Evolutionary conservation across 2,329 filamentous ascomycete genomes (phyloP).

Genomic region (Phaeosphaeriaceae sp.): DNA sequence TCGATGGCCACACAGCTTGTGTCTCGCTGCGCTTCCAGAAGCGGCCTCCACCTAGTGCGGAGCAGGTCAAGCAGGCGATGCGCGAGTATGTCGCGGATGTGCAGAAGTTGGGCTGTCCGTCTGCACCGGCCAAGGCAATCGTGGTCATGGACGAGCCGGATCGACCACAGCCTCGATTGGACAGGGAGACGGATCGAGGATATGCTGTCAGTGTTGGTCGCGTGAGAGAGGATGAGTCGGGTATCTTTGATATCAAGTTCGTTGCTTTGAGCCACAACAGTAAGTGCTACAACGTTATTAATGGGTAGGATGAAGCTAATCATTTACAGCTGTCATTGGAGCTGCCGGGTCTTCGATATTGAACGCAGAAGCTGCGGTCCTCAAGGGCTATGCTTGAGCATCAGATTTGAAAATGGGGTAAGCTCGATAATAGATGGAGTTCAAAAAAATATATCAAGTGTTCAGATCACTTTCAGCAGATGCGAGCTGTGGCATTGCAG

Average conservation of each 20-base stretch:
- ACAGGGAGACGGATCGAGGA: slow-evolving; percentile 83
- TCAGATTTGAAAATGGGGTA: neutral
- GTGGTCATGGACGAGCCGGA: slow-evolving; percentile 89
- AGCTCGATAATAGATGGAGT: neutral
- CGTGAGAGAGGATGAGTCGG: slow-evolving; percentile 83
- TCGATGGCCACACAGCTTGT: slow-evolving; percentile 95
- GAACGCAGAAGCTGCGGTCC: slow-evolving; percentile 89
- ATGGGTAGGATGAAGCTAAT: slow-evolving; percentile 40
- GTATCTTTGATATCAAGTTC: slow-evolving; percentile 94
- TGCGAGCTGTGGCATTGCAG: neutral
- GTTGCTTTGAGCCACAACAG: slow-evolving; percentile 89
- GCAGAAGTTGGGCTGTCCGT: slow-evolving; percentile 83
- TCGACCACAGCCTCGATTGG: slow-evolving; percentile 88
- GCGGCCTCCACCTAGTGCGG: slow-evolving; percentile 75
- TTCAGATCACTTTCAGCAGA: neutral
- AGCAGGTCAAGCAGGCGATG: slow-evolving; percentile 80
- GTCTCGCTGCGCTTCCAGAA: slow-evolving; percentile 84
- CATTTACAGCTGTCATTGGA: slow-evolving; percentile 76
- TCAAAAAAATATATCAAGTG: neutral
- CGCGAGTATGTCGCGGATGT: slow-evolving; percentile 83
- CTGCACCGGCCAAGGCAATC: slow-evolving; percentile 82
- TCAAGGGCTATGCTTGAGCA: slow-evolving; percentile 77
- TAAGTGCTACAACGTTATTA: slow-evolving; percentile 39
- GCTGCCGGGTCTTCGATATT: slow-evolving; percentile 95
- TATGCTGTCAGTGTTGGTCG: slow-evolving; percentile 93